Percentiles rank a stretch among this genome's conserved stretches.
phyloP scores from a whole-genome alignment of 1,284 basidiomycete species.

The Entoloma clypeatum region DNA sequence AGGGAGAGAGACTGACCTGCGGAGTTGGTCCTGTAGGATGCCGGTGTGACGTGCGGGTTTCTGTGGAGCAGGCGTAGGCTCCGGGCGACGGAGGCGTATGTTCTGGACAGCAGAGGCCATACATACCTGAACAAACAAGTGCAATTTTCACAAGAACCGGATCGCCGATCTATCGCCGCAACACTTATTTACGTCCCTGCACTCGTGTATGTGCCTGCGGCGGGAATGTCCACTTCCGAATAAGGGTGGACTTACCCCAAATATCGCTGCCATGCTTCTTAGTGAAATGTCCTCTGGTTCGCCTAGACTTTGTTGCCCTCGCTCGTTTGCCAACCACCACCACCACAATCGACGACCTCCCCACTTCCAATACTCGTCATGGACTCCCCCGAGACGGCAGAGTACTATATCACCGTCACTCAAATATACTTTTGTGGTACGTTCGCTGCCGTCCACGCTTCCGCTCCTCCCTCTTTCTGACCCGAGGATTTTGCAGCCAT shows the following conservation, averaged over 20 bases:
- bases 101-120: slow-evolving; percentile 42
- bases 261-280: slow-evolving; percentile 40
- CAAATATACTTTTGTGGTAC: slow-evolving; percentile 80
- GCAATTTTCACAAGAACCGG: slow-evolving; percentile 8
- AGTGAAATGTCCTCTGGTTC: slow-evolving; percentile 35
- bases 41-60: slow-evolving; percentile 50
- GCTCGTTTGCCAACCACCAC: slow-evolving; percentile 39
- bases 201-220: no score
- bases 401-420: slow-evolving; percentile 52
- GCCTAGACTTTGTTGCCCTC: slow-evolving; percentile 22
- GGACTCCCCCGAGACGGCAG: slow-evolving; percentile 35
- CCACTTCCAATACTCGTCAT: slow-evolving; percentile 21
- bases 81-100: slow-evolving; percentile 55
- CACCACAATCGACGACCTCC: slow-evolving; percentile 20
- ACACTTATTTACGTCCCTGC: no score
- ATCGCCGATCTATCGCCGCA: no score
- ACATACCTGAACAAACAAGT: slow-evolving; percentile 11
- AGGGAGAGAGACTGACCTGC: slow-evolving; percentile 43
- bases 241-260: slow-evolving; percentile 25
- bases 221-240: no score
- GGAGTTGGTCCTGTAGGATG: slow-evolving; percentile 72
- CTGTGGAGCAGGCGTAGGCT: slow-evolving; percentile 32
- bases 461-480: slow-evolving; percentile 22
- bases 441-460: slow-evolving; percentile 33
- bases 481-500: slow-evolving; percentile 50